A percentile compares a stretch with the other conserved stretches of the same genome.
Conservation (phyloP, 176 grass and related monocot genomes). For the Oropetium thomaeum region DNA sequence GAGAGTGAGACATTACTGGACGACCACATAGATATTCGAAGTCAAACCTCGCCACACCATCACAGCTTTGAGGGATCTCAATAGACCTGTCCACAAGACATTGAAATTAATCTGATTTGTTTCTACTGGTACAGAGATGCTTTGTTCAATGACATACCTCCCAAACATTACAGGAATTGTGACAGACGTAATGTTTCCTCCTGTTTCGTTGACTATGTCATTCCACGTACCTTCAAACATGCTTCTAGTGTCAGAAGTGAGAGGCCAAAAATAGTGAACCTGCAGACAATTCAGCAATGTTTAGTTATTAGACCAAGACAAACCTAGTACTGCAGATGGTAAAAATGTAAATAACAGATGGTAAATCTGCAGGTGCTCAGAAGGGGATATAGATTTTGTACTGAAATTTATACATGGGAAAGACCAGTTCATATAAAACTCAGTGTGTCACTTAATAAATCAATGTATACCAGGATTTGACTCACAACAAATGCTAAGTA, state of each 20-base stretch:
- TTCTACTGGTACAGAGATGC: conserved; percentile 25
- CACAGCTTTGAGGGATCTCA: conserved; percentile 92
- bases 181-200: conserved; percentile 39
- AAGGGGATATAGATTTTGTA: conserved; percentile 1
- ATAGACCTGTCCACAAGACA: conserved; percentile 54
- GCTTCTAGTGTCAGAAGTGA: conserved; percentile 38
- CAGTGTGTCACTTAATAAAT: not conserved
- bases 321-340: not conserved
- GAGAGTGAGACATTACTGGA: conserved; percentile 60
- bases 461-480: not conserved
- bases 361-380: not conserved
- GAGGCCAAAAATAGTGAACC: conserved; percentile 85
- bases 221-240: conserved; percentile 74
- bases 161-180: conserved; percentile 95
- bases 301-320: not conserved
- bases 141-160: conserved; percentile 46
- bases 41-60: conserved; percentile 74
- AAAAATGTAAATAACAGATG: not conserved
- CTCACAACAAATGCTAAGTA: not conserved
- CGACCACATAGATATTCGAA: conserved; percentile 91
- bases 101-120: conserved; percentile 22
- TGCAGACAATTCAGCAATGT: conserved; percentile 23
- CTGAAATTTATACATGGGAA: not conserved
- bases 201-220: conserved; percentile 43
- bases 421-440: not conserved